A percentile compares a stretch with the other conserved stretches of the same genome.
These are phyloP conservation scores for Cordia subcordata DNA, from an alignment of 257 asterid genomes.

Conservation along the genomic window DNA sequence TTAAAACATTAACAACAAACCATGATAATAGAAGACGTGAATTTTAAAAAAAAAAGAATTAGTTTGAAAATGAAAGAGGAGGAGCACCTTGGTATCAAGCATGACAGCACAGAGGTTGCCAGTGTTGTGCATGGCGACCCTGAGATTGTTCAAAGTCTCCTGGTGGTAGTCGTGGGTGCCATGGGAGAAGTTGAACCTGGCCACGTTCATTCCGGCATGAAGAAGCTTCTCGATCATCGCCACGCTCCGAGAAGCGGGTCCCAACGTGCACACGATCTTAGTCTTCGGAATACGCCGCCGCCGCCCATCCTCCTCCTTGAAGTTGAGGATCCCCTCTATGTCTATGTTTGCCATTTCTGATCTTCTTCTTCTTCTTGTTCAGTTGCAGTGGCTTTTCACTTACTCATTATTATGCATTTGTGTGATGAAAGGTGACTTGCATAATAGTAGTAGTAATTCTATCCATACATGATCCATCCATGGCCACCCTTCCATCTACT, in stretches of 20 bases:
- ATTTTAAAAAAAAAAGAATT: too few relatives aligned
- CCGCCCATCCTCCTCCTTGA: constrained; percentile 50
- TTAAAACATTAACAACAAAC: too few relatives aligned
- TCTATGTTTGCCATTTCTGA: constrained; percentile 60
- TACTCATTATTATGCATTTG: too few relatives aligned
- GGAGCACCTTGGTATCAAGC: constrained; percentile 76
- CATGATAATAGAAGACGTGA: too few relatives aligned
- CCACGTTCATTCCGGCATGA: constrained; percentile 79
- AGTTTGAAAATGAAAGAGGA: not conserved
- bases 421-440: too few relatives aligned
- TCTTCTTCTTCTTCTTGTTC: not conserved
- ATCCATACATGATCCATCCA: too few relatives aligned
- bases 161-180: constrained; percentile 83
- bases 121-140: constrained; percentile 64
- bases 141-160: constrained; percentile 61
- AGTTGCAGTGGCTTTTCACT: too few relatives aligned
- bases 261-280: constrained; percentile 79
- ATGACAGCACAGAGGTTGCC: constrained; percentile 67
- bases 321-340: constrained; percentile 52
- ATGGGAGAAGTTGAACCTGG: constrained; percentile 79
- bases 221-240: constrained; percentile 78
- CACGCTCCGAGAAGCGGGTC: constrained; percentile 76
- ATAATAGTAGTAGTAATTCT: too few relatives aligned
- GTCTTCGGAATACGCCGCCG: constrained; percentile 73
- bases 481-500: too few relatives aligned